Evolutionary conservation across 148 eudicot genomes (phyloP), one percentile per base, ranked within the genome.

Genomic region (Suaeda aralocaspica): DNA sequence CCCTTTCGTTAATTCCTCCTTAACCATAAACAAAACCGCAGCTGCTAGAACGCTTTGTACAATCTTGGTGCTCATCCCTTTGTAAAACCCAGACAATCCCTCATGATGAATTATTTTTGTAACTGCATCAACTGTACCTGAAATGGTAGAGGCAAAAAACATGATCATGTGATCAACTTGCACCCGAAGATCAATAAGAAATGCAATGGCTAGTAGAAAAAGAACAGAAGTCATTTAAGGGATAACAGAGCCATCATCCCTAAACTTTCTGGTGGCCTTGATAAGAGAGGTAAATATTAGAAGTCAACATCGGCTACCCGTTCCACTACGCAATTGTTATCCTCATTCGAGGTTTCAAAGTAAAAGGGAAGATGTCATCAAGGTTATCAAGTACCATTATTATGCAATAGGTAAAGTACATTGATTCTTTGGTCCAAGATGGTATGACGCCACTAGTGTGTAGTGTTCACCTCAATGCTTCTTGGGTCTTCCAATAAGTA

Each of bases 11-110:
- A 94, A 83, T 78, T 94, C 98, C 82, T 94, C 98, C 88, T 94
- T 94, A 8, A 91, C 76, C 98, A 89, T 94, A 76, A 94, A 94
- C 39, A 94, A 69, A 77, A 94, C 83, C 9, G 98, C 98, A 68
- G 97, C 97, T 22, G 91, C 98, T 28, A 94, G 82, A 79, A 93
- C 96, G 74, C 98, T 91, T 58, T 93, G 98, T 55, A 89, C 96
- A 18, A 93, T 88, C 82, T 93, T 93, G 22, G 98, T 93, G 76
- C 89, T 82, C 96, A 93, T 93, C 29, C 98, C 98, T 80, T 87
- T 90, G 83, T 90, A 93, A 67, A 84, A 91, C 68, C 97, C 96
- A 56, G 86, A 58, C 45, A 86, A 78, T 12, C 98, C 97, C 83
- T 91, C 98, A 5, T 87, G 76, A 3, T 61, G 82, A 68, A 93